Base-by-base conservation (phyloP, 495 filamentous ascomycete genomes). In the Xylaria curta region DNA sequence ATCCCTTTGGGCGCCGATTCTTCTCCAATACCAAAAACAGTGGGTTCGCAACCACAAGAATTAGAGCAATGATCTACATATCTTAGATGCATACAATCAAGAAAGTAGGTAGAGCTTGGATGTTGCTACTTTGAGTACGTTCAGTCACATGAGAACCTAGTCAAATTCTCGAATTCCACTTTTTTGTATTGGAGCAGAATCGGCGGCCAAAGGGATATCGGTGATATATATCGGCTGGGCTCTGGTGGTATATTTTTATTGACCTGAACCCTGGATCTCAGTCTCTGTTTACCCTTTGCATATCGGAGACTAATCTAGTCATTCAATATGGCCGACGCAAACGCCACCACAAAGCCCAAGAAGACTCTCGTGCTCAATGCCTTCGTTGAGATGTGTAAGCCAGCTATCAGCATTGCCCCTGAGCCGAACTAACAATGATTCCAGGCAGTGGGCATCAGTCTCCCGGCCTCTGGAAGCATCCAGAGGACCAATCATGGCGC, bases 281-380 rank as follows among this genome's bases (percentile, higher is more conserved):
- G 33, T 61, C 58, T 38, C 58, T 61, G 19, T 42, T n/a, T 61
- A 66, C 36, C 49, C 42, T 31, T 66, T 54, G n/a, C 19, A 40
- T 42, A 49, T 42, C 66, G 28, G 58, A 38, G 40, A 61, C 31
- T 24, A n/a, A 61, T 61, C 36, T 24, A 61, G 58, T 42, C 58
- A 61, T 61, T 61, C 58, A 61, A 40, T 61, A 61, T 61, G 58
- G 58, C 58, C 19, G 58, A 42, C 58, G 58, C 31, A 38, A 61
- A 61, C 36, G 58, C 58, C 33, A 61, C 58, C 24, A 44, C 54
- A 36, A 70, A 54, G 24, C 71, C 73, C 19, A 90, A 87, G 76
- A 90, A 90, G 78, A 85, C 86, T 54, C 85, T 91, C 36, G 85
- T 91, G 69, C 77, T 91, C 69, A 91, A 91, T 79, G 89, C 88